Base-by-base conservation (phyloP, 139 green algal species). In the Chlorella ohadii region DNA sequence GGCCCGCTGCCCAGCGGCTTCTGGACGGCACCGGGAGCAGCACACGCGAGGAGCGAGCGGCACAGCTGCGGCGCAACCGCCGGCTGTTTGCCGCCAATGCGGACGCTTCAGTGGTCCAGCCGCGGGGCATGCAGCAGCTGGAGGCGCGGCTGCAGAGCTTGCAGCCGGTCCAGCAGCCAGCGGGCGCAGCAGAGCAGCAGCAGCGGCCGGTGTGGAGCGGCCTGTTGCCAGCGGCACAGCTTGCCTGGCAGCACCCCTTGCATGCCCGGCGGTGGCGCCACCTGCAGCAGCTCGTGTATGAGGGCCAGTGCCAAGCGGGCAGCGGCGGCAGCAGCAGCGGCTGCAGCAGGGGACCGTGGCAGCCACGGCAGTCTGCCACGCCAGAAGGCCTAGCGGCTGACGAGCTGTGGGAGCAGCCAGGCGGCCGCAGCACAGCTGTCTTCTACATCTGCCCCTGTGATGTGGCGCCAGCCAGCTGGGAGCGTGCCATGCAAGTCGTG, bases 211-310 rank as follows among this genome's bases (percentile, higher is more conserved):
- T 7, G 25, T 41, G 7, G 12, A 28, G 2, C 51, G 63, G 16
- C 76, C 36, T 59, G 1, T 15, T n/a, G 20, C 12, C n/a, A 33
- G 47, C n/a, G 25, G 39, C 25, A 4, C 15, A 47, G 28, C 80
- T 85, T 15, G 80, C 55, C 0, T 85, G 80, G 80, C 61, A 25
- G 56, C 68, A 79, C 56, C 80, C 80, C 23, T 2, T 79, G 51
- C 70, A 74, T n/a, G 80, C 68, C 4, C n/a, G 56, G 36, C 68
- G 80, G 34, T 63, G 70, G 70, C 36, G 34, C 27, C 67, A 72
- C 4, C 39, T 63, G 31, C 56, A 63, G 66, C 76, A 72, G 66
- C 19, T 71, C 20, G 16, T 2, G 11, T 9, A 9, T 59, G 51
- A 59, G 15, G 51, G 2, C 2, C 12, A 59, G 51, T 13, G 22